A percentile compares a stretch with the other conserved stretches of the same genome.
Evolutionary conservation across 2,329 filamentous ascomycete genomes (phyloP).

Genomic region (Tolypocladium inflatum): DNA sequence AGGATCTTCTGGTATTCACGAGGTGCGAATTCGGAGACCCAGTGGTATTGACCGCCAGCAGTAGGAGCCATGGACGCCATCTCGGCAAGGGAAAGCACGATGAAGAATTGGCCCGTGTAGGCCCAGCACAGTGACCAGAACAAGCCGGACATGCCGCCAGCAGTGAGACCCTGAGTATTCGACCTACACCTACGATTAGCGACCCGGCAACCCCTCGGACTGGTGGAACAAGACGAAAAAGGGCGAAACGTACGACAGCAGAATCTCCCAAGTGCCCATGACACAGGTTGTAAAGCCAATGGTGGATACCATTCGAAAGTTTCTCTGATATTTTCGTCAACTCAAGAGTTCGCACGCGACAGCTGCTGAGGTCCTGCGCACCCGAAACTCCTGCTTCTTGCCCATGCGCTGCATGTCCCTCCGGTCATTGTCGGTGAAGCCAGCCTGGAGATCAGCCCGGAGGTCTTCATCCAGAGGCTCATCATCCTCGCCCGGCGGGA

Average conservation of each 20-base stretch:
- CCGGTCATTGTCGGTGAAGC: conserved; percentile 7
- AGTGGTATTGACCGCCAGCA: conserved; percentile 48
- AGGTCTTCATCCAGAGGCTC: conserved; percentile 4
- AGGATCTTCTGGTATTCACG: conserved; percentile 38
- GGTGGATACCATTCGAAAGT: conserved; percentile 35
- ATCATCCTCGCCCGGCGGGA: not conserved
- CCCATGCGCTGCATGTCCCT: conserved; percentile 13
- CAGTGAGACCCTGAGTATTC: conserved; percentile 8
- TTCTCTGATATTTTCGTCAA: conserved; percentile 17
- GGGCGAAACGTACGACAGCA: conserved; percentile 24
- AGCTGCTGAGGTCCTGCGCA: not conserved
- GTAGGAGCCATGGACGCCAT: conserved; percentile 47
- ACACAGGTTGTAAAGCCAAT: conserved; percentile 37
- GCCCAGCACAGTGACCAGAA: conserved; percentile 10
- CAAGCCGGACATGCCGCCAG: conserved; percentile 9
- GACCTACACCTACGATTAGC: conserved; percentile 23
- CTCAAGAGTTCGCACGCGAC: not conserved
- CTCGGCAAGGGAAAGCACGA: conserved; percentile 35
- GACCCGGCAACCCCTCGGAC: not conserved
- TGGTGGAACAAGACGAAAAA: conserved; percentile 19
- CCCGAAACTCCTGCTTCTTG: conserved; percentile 9
- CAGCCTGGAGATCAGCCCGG: not conserved
- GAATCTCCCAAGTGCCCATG: conserved; percentile 33
- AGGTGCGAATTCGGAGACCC: conserved; percentile 46
- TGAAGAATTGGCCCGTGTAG: conserved; percentile 18